Evolutionary conservation across 352 stramenopile genomes (phyloP).

Genomic region (Peronosclerospora sorghi): DNA sequence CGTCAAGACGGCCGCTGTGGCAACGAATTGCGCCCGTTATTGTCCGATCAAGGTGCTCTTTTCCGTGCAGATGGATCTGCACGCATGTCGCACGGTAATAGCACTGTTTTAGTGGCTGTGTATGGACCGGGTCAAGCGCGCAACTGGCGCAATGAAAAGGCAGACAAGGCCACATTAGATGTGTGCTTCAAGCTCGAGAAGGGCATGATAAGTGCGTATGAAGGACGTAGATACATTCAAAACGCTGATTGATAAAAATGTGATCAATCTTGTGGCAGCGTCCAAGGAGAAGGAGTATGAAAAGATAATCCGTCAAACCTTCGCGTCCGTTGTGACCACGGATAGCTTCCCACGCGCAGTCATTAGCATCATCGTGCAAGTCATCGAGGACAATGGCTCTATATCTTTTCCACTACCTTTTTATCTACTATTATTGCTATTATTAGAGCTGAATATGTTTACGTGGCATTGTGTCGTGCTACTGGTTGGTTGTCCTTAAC

Average conservation of each 20-base stretch:
- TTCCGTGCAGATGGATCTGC: slow-evolving; percentile 72
- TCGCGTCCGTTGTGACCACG: slow-evolving; percentile 51
- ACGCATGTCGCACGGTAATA: slow-evolving; percentile 68
- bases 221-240: background rate
- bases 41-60: slow-evolving; percentile 63
- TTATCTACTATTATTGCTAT: slow-evolving; percentile 5
- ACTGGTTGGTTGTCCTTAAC: slow-evolving; percentile 30
- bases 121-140: slow-evolving; percentile 70
- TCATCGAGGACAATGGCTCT: slow-evolving; percentile 75
- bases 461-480: background rate
- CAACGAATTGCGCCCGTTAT: slow-evolving; percentile 70
- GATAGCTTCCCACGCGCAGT: slow-evolving; percentile 72
- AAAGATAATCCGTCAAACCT: slow-evolving; percentile 69
- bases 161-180: slow-evolving; percentile 50
- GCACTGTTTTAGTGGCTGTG: slow-evolving; percentile 59
- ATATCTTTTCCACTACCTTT: slow-evolving; percentile 31
- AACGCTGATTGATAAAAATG: background rate
- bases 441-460: background rate
- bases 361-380: slow-evolving; percentile 80
- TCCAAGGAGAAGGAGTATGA: slow-evolving; percentile 82
- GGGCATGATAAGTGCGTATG: slow-evolving; percentile 48
- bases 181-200: slow-evolving; percentile 79
- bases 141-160: slow-evolving; percentile 54
- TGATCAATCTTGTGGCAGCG: slow-evolving; percentile 15
- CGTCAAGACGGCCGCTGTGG: slow-evolving; percentile 52